Conservation (phyloP, 495 filamentous ascomycete genomes). For the Penicillium manginii region DNA sequence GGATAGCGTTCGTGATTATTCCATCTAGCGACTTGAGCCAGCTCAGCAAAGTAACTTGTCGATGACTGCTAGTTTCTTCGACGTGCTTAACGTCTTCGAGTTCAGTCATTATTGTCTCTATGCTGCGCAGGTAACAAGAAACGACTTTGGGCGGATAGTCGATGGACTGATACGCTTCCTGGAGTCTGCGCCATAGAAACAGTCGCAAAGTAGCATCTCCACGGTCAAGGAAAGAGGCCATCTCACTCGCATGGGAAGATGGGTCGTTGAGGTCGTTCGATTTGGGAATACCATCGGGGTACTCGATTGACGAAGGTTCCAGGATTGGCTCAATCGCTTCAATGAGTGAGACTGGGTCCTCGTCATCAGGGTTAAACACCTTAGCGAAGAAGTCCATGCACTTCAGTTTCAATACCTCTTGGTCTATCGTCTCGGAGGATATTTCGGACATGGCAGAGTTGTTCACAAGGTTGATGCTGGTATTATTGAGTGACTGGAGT, state of each 20-base stretch:
- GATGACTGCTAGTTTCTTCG: constrained; percentile 60
- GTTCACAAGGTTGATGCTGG: constrained; percentile 73
- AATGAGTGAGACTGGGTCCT: constrained; percentile 79
- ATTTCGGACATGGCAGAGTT: constrained; percentile 89
- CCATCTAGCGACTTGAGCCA: constrained; percentile 80
- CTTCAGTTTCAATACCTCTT: constrained; percentile 87
- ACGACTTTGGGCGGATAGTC: constrained; percentile 84
- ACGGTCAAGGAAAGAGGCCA: constrained; percentile 79
- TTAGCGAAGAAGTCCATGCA: constrained; percentile 95
- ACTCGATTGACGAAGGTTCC: constrained; percentile 65
- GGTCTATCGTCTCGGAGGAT: constrained; percentile 76
- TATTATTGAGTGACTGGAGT: constrained; percentile 42
- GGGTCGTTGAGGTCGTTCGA: constrained; percentile 19
- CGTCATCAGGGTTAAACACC: constrained; percentile 69
- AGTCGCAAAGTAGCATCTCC: constrained; percentile 81
- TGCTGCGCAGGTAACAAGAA: constrained; percentile 80
- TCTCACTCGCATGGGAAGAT: constrained; percentile 60
- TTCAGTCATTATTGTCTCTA: constrained; percentile 78
- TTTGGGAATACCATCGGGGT: constrained; percentile 23
- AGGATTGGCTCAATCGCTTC: constrained; percentile 92
- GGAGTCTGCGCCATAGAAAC: constrained; percentile 84
- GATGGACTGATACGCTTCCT: constrained; percentile 83
- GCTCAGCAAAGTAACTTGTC: constrained; percentile 68
- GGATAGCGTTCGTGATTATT: constrained; percentile 67
- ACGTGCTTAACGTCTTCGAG: constrained; percentile 66